Evolutionary conservation across 2,329 filamentous ascomycete genomes (phyloP), one percentile per base, ranked within the genome.

Genomic region (Aspergillus amoenus): DNA sequence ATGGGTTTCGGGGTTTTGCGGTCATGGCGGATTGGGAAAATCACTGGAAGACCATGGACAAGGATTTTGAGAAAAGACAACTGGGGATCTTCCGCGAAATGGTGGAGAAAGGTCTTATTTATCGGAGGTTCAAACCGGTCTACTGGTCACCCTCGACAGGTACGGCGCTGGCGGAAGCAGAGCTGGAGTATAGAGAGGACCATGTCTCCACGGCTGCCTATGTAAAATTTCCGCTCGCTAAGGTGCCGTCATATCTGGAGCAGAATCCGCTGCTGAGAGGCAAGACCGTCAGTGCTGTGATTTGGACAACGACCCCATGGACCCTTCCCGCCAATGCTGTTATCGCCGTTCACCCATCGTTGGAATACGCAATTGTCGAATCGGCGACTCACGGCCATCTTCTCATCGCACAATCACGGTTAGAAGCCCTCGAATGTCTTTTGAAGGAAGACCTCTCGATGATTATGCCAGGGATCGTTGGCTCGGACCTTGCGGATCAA

Each of bases 221-320:
- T 70, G 83, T 99, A 44, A 87, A 85, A 58, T 95, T 95, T 67
- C 89, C 87, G 0, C 79, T 97, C 27, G 72, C 73, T 1, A 66
- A 74, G 9, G 55, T 85, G 12, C 77, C 81, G 0, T 68, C 76
- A 7, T 68, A 75, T 22, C 64, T 87, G 22, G 67, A 68, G 46
- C 66, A 76, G 7, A 73, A 77, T 21, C 64, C 72, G 2, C 62
- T 69, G 24, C 65, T 79, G 3, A 71, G 83, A 21, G 63, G 74
- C 5, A 80, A 81, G 4, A 76, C 79, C 5, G 69, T 97, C 11
- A 88, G 83, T 70, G 91, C 89, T n/a, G 82, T 94, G n/a, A 90
- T 97, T 51, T 99, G 94, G 94, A 99, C 94, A 2, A 99, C 94
- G 0, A 99, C 94, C 0, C 94, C 94, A 0, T 99, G 94, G 94